Evolutionary conservation across 2,329 filamentous ascomycete genomes (phyloP), one percentile per base, ranked within the genome.

Genomic region (Trichoderma citrinoviride): DNA sequence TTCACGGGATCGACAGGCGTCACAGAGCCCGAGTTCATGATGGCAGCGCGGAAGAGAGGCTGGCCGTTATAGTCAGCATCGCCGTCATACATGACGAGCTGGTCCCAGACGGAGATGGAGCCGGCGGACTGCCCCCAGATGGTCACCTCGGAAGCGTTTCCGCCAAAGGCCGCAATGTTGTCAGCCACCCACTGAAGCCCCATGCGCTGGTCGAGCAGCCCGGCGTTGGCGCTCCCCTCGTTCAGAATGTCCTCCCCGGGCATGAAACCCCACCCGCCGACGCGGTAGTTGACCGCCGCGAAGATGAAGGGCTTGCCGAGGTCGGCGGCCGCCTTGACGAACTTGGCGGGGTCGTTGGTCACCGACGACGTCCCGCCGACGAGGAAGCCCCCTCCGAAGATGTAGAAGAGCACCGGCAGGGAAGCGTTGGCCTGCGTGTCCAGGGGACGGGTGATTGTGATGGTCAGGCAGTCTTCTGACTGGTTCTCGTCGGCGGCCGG

Each of bases 221-320:
- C 91, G 2, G 92, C 75, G 71, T 93, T 94, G 2, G 87, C 76
- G 2, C 87, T 82, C 1, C 89, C 89, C 66, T 91, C 89, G 2
- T 80, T 79, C 3, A 88, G 78, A 46, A 92, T 82, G 73, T 92
- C 88, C 55, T 83, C 83, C 5, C 90, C 90, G 0, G 86, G 83
- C 73, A 93, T 72, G 76, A 92, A 93, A 0, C 90, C 91, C 43
- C 43, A 65, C 92, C 86, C 90, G 6, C 84, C 89, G 0, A 91
- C 79, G 1, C 90, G 87, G 76, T 96, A 93, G 77, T 93, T 93
- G 72, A 93, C 86, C 0, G 88, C 84, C 0, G 93, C 90, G 62
- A 88, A 91, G 53, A 96, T 77, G 68, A 93, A 87, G 0, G 89
- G 87, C 75, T 46, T 19, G 3, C 41, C 27, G 5, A 53, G 17